Percentiles rank a stretch among this genome's conserved stretches.
These are phyloP conservation scores for Fomitopsis pinicola DNA, from an alignment of 1,284 basidiomycete species.

Conservation along the genomic window DNA sequence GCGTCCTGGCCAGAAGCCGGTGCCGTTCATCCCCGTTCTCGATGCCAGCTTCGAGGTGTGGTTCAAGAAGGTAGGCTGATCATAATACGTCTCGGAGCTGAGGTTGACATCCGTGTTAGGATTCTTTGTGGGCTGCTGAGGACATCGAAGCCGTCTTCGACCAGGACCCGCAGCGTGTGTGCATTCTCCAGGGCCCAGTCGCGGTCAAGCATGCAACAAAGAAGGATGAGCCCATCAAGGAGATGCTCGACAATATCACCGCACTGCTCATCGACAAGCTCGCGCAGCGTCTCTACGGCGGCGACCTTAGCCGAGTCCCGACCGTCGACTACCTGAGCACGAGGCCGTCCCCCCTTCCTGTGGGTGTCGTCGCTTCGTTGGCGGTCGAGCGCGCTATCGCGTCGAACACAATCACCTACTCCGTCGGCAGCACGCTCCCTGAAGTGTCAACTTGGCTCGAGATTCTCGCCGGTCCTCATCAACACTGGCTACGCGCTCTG, in stretches of 20 bases:
- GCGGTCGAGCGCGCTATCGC: constrained; percentile 46
- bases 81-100: constrained; percentile 1
- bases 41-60: constrained; percentile 93
- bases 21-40: constrained; percentile 97
- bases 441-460: constrained; percentile 77
- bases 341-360: constrained; percentile 34
- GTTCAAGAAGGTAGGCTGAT: constrained; percentile 86
- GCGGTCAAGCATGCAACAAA: constrained; percentile 85
- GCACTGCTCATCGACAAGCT: constrained; percentile 74
- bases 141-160: constrained; percentile 99
- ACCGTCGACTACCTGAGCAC: constrained; percentile 83
- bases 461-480: constrained; percentile 73
- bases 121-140: constrained; percentile 97
- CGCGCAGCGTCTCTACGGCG: constrained; percentile 77
- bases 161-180: constrained; percentile 96
- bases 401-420: constrained; percentile 50
- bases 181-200: constrained; percentile 95
- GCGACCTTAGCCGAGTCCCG: constrained; percentile 79
- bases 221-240: constrained; percentile 93
- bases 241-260: constrained; percentile 88
- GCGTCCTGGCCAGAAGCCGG: constrained; percentile 96
- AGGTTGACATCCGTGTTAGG: constrained; percentile 44
- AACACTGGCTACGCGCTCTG: constrained; percentile 88
- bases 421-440: constrained; percentile 56
- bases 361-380: constrained; percentile 25